Evolutionary conservation across 306 rosid species (phyloP).

Genomic region (Mimosa bimucronata): DNA sequence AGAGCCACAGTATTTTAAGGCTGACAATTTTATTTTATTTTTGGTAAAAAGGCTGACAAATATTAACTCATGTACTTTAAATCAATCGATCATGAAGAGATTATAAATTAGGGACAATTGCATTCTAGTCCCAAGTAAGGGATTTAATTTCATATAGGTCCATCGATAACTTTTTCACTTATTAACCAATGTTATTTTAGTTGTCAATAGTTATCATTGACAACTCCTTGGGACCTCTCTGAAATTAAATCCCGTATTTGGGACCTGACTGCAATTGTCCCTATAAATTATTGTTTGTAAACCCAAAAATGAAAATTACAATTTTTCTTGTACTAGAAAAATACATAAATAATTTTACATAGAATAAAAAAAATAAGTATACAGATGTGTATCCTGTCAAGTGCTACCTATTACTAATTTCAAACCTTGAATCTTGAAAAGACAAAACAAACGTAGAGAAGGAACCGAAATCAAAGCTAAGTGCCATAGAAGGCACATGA

Average conservation of each 20-base stretch:
- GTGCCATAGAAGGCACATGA: not conserved
- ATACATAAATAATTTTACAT: not conserved
- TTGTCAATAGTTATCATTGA: no score
- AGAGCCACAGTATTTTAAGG: not conserved
- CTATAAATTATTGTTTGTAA: no score
- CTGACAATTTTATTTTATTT: no score
- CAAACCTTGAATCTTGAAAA: not conserved
- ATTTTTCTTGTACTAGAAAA: not conserved
- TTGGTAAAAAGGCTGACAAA: slow-evolving; percentile 8
- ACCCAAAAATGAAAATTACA: not conserved
- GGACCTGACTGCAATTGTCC: no score
- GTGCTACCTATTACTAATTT: not conserved
- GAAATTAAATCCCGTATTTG: no score
- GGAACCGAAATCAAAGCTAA: not conserved
- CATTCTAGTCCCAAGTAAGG: no score
- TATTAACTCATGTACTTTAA: not conserved
- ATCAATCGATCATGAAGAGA: not conserved
- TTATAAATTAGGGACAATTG: no score
- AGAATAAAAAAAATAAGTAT: not conserved
- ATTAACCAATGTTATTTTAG: no score
- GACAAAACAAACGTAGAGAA: not conserved
- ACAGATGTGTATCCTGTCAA: not conserved
- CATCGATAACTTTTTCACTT: no score
- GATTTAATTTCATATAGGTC: no score
- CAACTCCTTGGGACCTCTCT: no score